phyloP scores from a whole-genome alignment of 257 asterid genomes.

The Leonotis leonurus region DNA sequence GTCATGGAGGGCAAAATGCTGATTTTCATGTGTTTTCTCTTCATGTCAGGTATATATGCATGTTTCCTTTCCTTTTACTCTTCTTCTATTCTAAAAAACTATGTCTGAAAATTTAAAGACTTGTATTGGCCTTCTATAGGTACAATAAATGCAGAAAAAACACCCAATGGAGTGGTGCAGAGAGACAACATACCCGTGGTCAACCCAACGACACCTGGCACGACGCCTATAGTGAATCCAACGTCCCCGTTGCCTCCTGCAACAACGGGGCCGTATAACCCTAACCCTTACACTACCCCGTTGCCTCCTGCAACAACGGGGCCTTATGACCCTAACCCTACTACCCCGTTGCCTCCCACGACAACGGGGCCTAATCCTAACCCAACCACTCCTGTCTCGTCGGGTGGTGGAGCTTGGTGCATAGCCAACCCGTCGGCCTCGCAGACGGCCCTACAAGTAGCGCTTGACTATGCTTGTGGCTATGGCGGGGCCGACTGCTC shows the following conservation, averaged over 20 bases:
- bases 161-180: slow-evolving; percentile 26
- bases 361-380: slow-evolving; percentile 25
- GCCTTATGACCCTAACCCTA: not conserved
- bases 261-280: slow-evolving; percentile 4
- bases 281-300: slow-evolving; percentile 4
- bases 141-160: slow-evolving; percentile 26
- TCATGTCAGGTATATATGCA: slow-evolving; percentile 34
- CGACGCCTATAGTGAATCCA: slow-evolving; percentile 21
- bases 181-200: slow-evolving; percentile 38
- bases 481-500: slow-evolving; percentile 78
- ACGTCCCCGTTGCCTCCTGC: slow-evolving; percentile 15
- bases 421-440: slow-evolving; percentile 47
- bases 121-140: slow-evolving; percentile 22
- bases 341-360: slow-evolving; percentile 3
- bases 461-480: slow-evolving; percentile 78
- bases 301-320: slow-evolving; percentile 31
- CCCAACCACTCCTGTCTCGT: slow-evolving; percentile 20
- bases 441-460: slow-evolving; percentile 58
- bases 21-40: slow-evolving; percentile 34
- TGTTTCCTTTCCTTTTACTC: not conserved
- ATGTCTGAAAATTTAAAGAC: not conserved
- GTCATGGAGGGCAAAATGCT: slow-evolving; percentile 29
- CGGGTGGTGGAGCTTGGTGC: slow-evolving; percentile 58
- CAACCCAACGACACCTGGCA: too few relatives aligned
- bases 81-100: not conserved